A percentile compares a stretch with the other conserved stretches of the same genome.
Conservation (phyloP, 352 stramenopile genomes). For the Globisporangium splendens region DNA sequence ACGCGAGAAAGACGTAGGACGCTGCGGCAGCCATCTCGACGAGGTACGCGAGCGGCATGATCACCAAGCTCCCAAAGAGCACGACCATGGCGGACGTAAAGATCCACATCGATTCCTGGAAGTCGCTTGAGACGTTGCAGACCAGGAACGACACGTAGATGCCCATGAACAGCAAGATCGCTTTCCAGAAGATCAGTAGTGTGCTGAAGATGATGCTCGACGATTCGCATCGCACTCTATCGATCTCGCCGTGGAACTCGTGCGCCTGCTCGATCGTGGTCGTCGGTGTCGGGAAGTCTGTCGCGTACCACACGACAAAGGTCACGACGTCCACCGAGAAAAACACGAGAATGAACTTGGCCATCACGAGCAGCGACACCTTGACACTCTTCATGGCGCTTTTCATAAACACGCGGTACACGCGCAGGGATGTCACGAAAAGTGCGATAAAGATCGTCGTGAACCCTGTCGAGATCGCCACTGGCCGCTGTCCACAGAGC, state of each 20-base stretch:
- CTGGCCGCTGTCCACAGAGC: conserved; percentile 19
- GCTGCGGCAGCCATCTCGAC: conserved; percentile 13
- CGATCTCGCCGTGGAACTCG: conserved; percentile 13
- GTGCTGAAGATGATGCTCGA: conserved; percentile 29
- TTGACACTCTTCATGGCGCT: conserved; percentile 26
- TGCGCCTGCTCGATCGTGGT: background rate
- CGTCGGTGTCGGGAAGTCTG: conserved; percentile 22
- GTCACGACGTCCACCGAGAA: conserved; percentile 24
- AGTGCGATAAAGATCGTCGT: conserved; percentile 30
- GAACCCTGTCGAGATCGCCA: conserved; percentile 23
- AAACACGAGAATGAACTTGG: conserved; percentile 24
- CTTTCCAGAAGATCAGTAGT: conserved; percentile 41
- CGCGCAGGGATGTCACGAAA: conserved; percentile 32
- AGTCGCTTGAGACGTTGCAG: conserved; percentile 34
- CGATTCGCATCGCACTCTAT: conserved; percentile 7
- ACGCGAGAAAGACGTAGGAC: conserved; percentile 16
- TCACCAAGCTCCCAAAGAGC: conserved; percentile 18
- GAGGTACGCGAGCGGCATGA: conserved; percentile 23
- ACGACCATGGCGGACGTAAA: conserved; percentile 23
- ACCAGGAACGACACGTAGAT: conserved; percentile 24
- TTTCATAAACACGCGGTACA: conserved; percentile 33
- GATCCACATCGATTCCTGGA: conserved; percentile 38
- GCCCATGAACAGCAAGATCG: conserved; percentile 21
- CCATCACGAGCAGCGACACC: conserved; percentile 23
- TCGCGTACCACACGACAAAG: conserved; percentile 21